Evolutionary conservation across 805 yeast species (phyloP).

Genomic region (Lipomyces yamadae): DNA sequence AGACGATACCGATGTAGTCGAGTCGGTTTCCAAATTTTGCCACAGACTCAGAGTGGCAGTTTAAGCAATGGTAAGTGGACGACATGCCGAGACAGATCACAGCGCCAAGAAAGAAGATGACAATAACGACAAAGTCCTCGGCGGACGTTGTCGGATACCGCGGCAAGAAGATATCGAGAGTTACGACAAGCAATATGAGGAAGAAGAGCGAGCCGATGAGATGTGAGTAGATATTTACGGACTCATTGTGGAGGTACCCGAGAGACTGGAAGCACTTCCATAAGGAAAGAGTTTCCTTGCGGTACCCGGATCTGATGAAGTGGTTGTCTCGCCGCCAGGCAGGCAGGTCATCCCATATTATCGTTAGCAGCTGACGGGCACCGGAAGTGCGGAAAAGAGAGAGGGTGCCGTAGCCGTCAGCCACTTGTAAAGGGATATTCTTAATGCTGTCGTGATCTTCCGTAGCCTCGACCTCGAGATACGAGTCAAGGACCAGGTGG

Average conservation of each 20-base stretch:
- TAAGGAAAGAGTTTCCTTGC: constrained; percentile 58
- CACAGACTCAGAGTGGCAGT: constrained; percentile 65
- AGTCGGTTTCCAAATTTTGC: constrained; percentile 66
- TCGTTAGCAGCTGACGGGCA: constrained; percentile 17
- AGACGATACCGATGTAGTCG: constrained; percentile 76
- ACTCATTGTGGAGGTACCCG: constrained; percentile 66
- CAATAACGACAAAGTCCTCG: constrained; percentile 57
- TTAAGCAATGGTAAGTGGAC: constrained; percentile 68
- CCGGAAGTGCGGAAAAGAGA: not conserved
- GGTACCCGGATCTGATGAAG: constrained; percentile 66
- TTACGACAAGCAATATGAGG: constrained; percentile 30
- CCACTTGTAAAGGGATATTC: not conserved
- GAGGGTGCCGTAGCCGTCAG: constrained; percentile 3
- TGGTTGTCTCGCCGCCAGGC: constrained; percentile 79
- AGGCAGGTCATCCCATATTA: constrained; percentile 61
- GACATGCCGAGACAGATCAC: constrained; percentile 65
- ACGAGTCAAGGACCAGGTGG: not conserved
- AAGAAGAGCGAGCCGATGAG: constrained; percentile 46
- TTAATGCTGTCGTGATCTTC: not conserved
- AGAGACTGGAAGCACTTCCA: constrained; percentile 55
- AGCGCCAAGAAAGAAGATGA: constrained; percentile 62
- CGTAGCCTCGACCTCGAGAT: not conserved
- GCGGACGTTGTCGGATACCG: constrained; percentile 42
- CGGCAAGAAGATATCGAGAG: constrained; percentile 37
- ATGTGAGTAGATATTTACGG: constrained; percentile 73